A percentile compares a stretch with the other conserved stretches of the same genome.
These are phyloP conservation scores for Maudiozyma humilis DNA, from an alignment of 1,139 yeast species.

Conservation along the genomic window DNA sequence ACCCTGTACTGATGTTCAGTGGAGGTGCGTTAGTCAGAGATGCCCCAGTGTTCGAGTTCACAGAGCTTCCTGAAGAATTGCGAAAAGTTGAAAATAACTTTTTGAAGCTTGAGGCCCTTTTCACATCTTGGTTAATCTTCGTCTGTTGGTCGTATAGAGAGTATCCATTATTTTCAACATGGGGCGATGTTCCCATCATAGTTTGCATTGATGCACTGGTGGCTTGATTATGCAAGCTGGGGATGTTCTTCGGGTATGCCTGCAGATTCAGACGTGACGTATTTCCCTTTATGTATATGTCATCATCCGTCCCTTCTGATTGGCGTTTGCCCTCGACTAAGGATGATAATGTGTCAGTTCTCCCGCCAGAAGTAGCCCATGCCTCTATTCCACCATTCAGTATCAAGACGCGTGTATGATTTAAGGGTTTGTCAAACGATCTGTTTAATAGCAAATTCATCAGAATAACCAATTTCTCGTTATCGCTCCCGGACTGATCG, in stretches of 20 bases:
- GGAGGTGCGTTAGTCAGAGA: conserved; percentile 5
- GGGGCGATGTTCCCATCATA: conserved; percentile 18
- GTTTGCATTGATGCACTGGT: conserved; percentile 20
- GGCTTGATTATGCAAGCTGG: conserved; percentile 11
- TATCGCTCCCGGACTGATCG: conserved; percentile 2
- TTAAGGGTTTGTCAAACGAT: conserved; percentile 25
- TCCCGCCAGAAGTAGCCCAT: conserved; percentile 16
- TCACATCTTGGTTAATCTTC: conserved; percentile 3
- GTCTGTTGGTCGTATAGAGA: conserved; percentile 15
- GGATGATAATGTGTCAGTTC: background rate
- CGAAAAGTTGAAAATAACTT: conserved; percentile 10
- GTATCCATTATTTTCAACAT: conserved; percentile 7
- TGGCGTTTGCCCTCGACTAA: background rate
- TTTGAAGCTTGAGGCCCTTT: conserved; percentile 21
- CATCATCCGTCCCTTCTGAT: conserved; percentile 12
- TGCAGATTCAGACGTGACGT: conserved; percentile 21
- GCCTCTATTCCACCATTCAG: conserved; percentile 21
- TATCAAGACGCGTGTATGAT: conserved; percentile 15
- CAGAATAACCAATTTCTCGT: conserved; percentile 15
- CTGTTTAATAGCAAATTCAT: conserved; percentile 19
- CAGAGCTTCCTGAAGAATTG: conserved; percentile 5
- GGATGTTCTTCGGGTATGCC: conserved; percentile 17
- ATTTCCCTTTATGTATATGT: conserved; percentile 21
- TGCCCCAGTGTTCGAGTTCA: background rate
- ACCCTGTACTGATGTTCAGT: conserved; percentile 8